phyloP scores from a whole-genome alignment of 306 rosid species.

The Pyrus bretschneideri region DNA sequence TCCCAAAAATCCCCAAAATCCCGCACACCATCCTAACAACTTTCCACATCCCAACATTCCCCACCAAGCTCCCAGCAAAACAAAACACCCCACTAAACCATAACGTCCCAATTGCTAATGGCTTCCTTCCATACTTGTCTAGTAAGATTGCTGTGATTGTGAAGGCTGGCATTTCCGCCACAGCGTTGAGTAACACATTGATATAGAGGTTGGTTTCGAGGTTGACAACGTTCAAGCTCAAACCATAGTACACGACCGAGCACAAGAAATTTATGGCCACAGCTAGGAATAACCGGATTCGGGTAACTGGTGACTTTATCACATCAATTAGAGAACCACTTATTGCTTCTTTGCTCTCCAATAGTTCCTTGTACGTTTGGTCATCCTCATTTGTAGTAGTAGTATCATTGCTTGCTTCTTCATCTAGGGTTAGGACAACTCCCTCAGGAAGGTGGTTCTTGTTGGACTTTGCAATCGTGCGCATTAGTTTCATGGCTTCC shows the following conservation, averaged over 20 bases:
- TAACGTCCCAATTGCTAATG: constrained; percentile 56
- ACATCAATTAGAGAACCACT: constrained; percentile 63
- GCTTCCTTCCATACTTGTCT: constrained; percentile 56
- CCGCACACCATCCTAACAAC: constrained; percentile 58
- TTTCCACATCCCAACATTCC: constrained; percentile 42
- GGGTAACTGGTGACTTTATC: constrained; percentile 45
- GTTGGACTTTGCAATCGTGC: constrained; percentile 48
- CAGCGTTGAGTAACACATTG: constrained; percentile 59
- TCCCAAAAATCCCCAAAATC: constrained; percentile 71
- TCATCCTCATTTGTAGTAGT: not conserved
- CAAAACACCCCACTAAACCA: constrained; percentile 89
- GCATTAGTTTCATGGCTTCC: constrained; percentile 67
- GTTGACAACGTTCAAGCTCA: constrained; percentile 67
- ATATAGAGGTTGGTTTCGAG: constrained; percentile 61
- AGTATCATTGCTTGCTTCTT: constrained; percentile 26
- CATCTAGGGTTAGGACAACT: constrained; percentile 45
- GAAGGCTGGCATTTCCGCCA: constrained; percentile 89
- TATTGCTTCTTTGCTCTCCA: constrained; percentile 26
- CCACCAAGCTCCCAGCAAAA: constrained; percentile 38
- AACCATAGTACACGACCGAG: constrained; percentile 78
- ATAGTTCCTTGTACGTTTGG: not conserved
- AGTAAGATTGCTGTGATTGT: constrained; percentile 57
- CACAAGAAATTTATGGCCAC: constrained; percentile 52
- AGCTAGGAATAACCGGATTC: constrained; percentile 51
- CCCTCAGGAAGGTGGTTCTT: constrained; percentile 50